Conservation (phyloP, 257 asterid species). For the Parsonsia alboflavescens region DNA sequence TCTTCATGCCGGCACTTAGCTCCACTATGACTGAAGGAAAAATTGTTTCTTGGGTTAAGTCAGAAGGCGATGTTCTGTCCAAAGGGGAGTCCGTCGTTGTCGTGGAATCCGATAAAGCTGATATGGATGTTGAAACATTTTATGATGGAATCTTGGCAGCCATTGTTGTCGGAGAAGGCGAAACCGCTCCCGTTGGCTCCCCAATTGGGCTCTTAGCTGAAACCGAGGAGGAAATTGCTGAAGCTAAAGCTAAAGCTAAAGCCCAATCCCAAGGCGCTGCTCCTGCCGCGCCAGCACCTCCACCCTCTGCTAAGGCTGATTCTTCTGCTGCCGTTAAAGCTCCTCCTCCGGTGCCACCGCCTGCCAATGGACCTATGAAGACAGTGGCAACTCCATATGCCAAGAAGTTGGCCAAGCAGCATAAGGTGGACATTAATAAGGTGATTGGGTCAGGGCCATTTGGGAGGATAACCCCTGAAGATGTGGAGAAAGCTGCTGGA, state of each 20-base stretch:
- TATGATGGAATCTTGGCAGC: conserved; percentile 70
- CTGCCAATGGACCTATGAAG: conserved; percentile 44
- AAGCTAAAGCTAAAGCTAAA: conserved; percentile 64
- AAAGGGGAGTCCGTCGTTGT: conserved; percentile 85
- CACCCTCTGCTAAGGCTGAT: conserved; percentile 20
- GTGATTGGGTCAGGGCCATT: conserved; percentile 76
- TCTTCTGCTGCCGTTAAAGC: conserved; percentile 22
- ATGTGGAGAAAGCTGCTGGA: conserved; percentile 90
- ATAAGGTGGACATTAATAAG: conserved; percentile 59
- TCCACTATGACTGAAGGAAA: conserved; percentile 96
- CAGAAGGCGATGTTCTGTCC: conserved; percentile 72
- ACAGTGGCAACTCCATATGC: conserved; percentile 74
- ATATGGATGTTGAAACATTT: conserved; percentile 82
- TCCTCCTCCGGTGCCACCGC: conserved; percentile 22
- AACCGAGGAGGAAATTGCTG: conserved; percentile 49
- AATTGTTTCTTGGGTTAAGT: conserved; percentile 75
- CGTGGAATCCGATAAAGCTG: conserved; percentile 81
- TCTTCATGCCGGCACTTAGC: conserved; percentile 92
- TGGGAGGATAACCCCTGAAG: conserved; percentile 83
- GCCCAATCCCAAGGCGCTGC: conserved; percentile 39
- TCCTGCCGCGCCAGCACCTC: conserved; percentile 20
- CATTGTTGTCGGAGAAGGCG: conserved; percentile 72
- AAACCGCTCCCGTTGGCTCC: conserved; percentile 62
- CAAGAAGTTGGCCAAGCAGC: conserved; percentile 81
- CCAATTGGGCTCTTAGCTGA: conserved; percentile 73